These are phyloP conservation scores for Fusarium sp. DNA, from an alignment of 2,329 filamentous ascomycete genomes.

Conservation along the genomic window DNA sequence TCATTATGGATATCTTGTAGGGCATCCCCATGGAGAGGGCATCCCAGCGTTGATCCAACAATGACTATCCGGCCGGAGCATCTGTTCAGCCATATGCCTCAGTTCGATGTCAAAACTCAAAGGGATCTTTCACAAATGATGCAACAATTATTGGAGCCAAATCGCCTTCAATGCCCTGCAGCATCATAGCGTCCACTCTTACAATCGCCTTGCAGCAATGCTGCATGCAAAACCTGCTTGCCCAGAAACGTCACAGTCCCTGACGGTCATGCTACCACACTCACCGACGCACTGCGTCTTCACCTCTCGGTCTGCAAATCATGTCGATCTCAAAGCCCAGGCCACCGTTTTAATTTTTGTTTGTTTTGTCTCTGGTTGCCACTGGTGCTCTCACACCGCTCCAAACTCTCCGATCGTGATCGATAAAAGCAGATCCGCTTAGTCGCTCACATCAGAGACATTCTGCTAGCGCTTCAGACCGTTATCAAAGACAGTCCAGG, in stretches of 20 bases:
- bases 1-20: conserved; percentile 1
- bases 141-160: conserved; percentile 19
- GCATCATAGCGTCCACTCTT: conserved; percentile 6
- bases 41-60: not conserved
- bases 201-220: not conserved
- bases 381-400: no score
- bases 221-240: conserved; percentile 18
- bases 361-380: no score
- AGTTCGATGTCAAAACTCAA: conserved; percentile 6
- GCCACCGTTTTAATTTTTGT: not conserved
- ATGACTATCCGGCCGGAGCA: conserved; percentile 1
- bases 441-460: conserved; percentile 28
- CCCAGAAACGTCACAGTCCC: conserved; percentile 20
- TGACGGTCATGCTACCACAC: conserved; percentile 16
- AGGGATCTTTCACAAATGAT: conserved; percentile 13
- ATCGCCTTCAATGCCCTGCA: conserved; percentile 5
- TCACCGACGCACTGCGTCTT: not conserved
- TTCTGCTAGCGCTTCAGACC: conserved; percentile 19
- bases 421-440: conserved; percentile 9
- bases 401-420: conserved; percentile 32
- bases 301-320: conserved; percentile 18
- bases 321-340: conserved; percentile 24
- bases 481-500: conserved; percentile 13
- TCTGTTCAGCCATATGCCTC: not conserved
- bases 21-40: not conserved